Conservation (phyloP, 805 yeast genomes). For the Yamadazyma endophytica region DNA sequence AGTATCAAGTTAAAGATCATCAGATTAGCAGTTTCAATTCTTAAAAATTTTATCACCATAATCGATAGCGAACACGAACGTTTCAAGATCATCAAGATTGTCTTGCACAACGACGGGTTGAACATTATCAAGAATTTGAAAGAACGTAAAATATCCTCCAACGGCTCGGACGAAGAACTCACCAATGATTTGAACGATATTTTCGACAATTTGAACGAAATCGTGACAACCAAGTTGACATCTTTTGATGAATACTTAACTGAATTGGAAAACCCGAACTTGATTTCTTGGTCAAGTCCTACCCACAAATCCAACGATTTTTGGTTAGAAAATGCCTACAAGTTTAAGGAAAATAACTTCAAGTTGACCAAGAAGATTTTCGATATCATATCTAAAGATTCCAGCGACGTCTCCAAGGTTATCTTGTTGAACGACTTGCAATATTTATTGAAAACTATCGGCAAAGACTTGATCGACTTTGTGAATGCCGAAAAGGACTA, state of each 20-base stretch:
- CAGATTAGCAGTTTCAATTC: constrained; percentile 72
- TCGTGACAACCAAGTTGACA: constrained; percentile 68
- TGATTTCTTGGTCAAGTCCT: constrained; percentile 78
- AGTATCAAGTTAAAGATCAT: constrained; percentile 92
- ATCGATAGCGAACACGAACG: constrained; percentile 23
- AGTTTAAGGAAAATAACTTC: constrained; percentile 77
- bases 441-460: constrained; percentile 36
- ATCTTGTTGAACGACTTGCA: constrained; percentile 42
- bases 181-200: constrained; percentile 63
- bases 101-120: constrained; percentile 73
- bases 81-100: constrained; percentile 55
- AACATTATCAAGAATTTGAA: constrained; percentile 62
- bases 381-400: constrained; percentile 37
- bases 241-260: constrained; percentile 89
- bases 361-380: constrained; percentile 63
- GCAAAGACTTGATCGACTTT: constrained; percentile 33
- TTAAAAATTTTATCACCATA: constrained; percentile 54
- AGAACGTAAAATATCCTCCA: constrained; percentile 80
- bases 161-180: constrained; percentile 75
- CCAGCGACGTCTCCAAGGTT: constrained; percentile 20
- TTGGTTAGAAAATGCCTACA: constrained; percentile 78
- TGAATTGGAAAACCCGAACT: constrained; percentile 73
- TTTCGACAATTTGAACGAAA: constrained; percentile 58
- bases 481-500: constrained; percentile 48
- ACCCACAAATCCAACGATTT: constrained; percentile 85